Base-by-base conservation (phyloP, 306 rosid genomes). In the Prinsepia uniflora region DNA sequence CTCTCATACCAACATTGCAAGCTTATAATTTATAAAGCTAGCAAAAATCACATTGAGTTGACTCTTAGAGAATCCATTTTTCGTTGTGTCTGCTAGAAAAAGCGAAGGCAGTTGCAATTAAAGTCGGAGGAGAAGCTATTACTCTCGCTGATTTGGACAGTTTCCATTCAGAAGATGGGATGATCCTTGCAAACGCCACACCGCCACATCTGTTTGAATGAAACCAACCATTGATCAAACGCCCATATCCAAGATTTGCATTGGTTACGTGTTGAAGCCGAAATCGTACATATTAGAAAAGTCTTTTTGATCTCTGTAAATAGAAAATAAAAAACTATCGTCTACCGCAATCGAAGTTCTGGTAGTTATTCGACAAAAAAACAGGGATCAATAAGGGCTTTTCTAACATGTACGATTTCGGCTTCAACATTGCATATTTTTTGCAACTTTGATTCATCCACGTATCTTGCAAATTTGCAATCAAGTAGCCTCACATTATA, bases 101-200 rank as follows among this genome's bases (percentile, higher is more conserved):
- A 79, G 92, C 88, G 63, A 75, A 74, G 72, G 80, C 78, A 75
- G 79, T 85, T 18, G 90, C 88, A 3, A 10, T 19, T 39, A 83
- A 77, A 66, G 90, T 87, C 59, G 88, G 85, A 66, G 92, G 90
- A 73, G 60, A 85, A 60, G 88, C 92, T 42, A 59, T 85, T 20
- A 22, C 67, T 66, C 83, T 85, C 0, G 81, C 82, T 8, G 88
- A 85, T 17, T 72, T 87, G 59, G 80, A 75, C 59, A 67, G 77
- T 44, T 87, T 87, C 72, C 83, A 72, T 54, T 89, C 86, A 6
- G 86, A 87, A 70, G 84, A 85, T 6, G 88, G 82, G 17, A 85
- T 87, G 90, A 70, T 87, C 72, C 90, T 87, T 5, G 90, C 88
- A 72, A 85, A 87, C 59, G 9, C 85, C 53, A 85, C 92, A 57